phyloP scores from a whole-genome alignment of 2,329 filamentous ascomycete genomes.

The Penicillium occitanis region DNA sequence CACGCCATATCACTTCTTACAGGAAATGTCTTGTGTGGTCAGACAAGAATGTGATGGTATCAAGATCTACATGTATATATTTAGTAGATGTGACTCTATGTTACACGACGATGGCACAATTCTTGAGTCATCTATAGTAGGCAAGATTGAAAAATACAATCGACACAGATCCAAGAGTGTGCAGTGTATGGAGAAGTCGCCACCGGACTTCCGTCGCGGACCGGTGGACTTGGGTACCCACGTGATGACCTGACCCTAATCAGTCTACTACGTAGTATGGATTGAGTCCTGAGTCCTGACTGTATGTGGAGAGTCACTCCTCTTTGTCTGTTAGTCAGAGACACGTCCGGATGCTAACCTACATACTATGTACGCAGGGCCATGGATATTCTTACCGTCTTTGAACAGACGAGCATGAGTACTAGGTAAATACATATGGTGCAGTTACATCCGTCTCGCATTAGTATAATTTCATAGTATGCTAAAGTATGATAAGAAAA shows the following conservation, averaged over 20 bases:
- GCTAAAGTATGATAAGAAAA: not conserved
- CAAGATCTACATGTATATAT: not conserved
- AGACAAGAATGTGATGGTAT: not conserved
- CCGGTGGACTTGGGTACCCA: not conserved
- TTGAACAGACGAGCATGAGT: not conserved
- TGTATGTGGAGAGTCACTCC: no score
- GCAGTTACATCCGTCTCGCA: not conserved
- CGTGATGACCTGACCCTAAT: not conserved
- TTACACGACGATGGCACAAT: not conserved
- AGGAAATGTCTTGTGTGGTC: not conserved
- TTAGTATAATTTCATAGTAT: slow-evolving; percentile 1
- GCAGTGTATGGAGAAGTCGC: not conserved
- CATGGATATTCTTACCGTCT: not conserved
- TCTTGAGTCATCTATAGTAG: not conserved
- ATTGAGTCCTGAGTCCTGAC: not conserved
- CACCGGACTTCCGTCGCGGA: slow-evolving; percentile 9
- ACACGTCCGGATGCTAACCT: not conserved
- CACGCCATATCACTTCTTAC: not conserved
- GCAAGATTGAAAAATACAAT: not conserved
- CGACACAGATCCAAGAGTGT: not conserved
- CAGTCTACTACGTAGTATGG: not conserved
- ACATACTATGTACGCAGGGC: not conserved
- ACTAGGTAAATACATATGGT: not conserved
- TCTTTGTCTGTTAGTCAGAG: not conserved
- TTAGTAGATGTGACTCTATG: not conserved